phyloP scores from a whole-genome alignment of 495 filamentous ascomycete species.

The Cercophora sp. region DNA sequence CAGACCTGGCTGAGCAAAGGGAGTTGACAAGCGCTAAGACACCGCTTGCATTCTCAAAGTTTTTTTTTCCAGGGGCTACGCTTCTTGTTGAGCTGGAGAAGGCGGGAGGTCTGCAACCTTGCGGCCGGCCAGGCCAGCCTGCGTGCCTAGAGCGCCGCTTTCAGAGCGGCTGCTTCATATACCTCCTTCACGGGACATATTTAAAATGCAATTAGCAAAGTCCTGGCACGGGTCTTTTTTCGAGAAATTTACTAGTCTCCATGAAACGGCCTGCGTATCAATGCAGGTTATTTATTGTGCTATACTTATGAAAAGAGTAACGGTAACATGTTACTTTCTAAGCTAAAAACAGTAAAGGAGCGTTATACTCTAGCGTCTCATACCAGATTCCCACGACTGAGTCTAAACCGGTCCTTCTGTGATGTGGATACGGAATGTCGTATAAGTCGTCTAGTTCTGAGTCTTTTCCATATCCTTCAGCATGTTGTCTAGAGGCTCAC shows the following conservation, averaged over 20 bases:
- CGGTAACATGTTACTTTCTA: conserved; percentile 2
- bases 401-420: conserved; percentile 2
- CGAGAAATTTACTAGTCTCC: neutral
- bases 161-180: neutral
- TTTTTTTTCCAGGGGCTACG: neutral
- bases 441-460: conserved; percentile 1
- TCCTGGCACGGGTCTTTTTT: neutral
- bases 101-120: neutral
- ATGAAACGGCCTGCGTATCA: neutral
- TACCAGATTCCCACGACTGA: neutral
- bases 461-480: conserved; percentile 2
- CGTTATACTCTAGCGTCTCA: neutral
- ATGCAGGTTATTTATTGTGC: neutral
- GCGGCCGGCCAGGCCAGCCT: neutral
- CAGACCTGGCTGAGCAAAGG: neutral
- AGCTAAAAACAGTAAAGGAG: neutral
- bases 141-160: neutral
- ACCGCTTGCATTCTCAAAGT: neutral
- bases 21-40: neutral
- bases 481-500: neutral
- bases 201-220: neutral
- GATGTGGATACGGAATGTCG: neutral
- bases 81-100: neutral
- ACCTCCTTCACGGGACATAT: neutral
- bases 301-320: conserved; percentile 2